Evolutionary conservation across 2,329 filamentous ascomycete genomes (phyloP).

Genomic region (Xylariaceae sp.): DNA sequence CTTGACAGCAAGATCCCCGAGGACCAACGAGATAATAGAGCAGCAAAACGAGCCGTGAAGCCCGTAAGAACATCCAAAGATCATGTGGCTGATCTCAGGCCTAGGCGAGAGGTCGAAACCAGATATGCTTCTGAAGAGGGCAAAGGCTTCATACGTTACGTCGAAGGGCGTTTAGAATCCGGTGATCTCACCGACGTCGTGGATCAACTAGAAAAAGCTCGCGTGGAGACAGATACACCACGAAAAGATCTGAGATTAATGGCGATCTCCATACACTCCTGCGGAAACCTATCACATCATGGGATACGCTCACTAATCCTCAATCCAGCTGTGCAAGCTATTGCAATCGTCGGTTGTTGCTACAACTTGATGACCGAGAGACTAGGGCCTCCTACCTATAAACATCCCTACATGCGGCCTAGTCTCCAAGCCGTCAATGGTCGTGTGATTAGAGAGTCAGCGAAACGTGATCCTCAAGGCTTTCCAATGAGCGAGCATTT

Average conservation of each 20-base stretch:
- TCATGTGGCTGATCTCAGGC: slow-evolving; percentile 55
- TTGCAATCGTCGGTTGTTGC: slow-evolving; percentile 96
- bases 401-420: slow-evolving; percentile 77
- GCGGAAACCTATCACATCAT: slow-evolving; percentile 95
- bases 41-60: slow-evolving; percentile 44
- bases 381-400: slow-evolving; percentile 84
- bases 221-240: slow-evolving; percentile 28
- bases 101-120: slow-evolving; percentile 55
- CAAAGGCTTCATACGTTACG: slow-evolving; percentile 76
- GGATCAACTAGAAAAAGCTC: slow-evolving; percentile 38
- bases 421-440: slow-evolving; percentile 70
- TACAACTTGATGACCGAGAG: slow-evolving; percentile 96
- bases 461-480: slow-evolving; percentile 82
- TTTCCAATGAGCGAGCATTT: slow-evolving; percentile 89
- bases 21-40: slow-evolving; percentile 50
- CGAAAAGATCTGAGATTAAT: slow-evolving; percentile 64
- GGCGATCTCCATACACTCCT: slow-evolving; percentile 95
- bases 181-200: slow-evolving; percentile 64
- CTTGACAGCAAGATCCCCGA: slow-evolving; percentile 51
- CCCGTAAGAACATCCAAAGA: slow-evolving; percentile 39
- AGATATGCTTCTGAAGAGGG: slow-evolving; percentile 64
- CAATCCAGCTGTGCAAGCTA: slow-evolving; percentile 84
- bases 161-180: slow-evolving; percentile 75
- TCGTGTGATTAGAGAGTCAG: slow-evolving; percentile 70
- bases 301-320: slow-evolving; percentile 84